These are phyloP conservation scores for Knufia fluminis DNA, from an alignment of 2,329 filamentous ascomycete species.

Conservation along the genomic window DNA sequence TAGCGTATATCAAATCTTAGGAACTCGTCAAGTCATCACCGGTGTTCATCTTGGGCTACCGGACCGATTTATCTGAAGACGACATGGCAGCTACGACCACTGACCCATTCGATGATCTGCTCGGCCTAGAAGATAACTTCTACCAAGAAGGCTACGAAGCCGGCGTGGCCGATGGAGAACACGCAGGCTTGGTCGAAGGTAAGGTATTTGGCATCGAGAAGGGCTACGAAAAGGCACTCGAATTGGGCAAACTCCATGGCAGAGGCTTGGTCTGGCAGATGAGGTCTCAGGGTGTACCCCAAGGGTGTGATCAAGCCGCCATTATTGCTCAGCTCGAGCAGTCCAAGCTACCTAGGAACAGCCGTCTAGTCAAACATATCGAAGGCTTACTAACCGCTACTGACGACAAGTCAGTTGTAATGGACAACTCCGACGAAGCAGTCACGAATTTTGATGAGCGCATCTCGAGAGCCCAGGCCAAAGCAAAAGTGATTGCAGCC, in stretches of 20 bases:
- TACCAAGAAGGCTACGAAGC: slow-evolving; percentile 73
- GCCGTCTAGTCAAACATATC: slow-evolving; percentile 68
- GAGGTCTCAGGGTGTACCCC: slow-evolving; percentile 39
- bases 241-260: slow-evolving; percentile 69
- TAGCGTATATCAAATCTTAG: not conserved
- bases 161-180: slow-evolving; percentile 64
- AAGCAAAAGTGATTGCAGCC: slow-evolving; percentile 75
- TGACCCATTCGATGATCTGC: slow-evolving; percentile 48
- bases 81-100: slow-evolving; percentile 28
- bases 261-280: slow-evolving; percentile 77
- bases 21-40: too few species aligned
- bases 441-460: slow-evolving; percentile 89
- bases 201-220: slow-evolving; percentile 84
- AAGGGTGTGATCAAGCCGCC: not conserved
- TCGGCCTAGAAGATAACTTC: slow-evolving; percentile 57
- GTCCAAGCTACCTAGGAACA: slow-evolving; percentile 40
- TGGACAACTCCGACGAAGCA: slow-evolving; percentile 75
- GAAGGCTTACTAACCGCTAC: slow-evolving; percentile 65
- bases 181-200: slow-evolving; percentile 76
- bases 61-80: too few species aligned
- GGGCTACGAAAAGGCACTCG: slow-evolving; percentile 84
- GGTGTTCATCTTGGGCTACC: too few species aligned
- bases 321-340: not conserved
- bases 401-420: slow-evolving; percentile 67
- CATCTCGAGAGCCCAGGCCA: slow-evolving; percentile 71